Evolutionary conservation across 177 flowering plant species (phyloP).

Genomic region (Vitis hybrid): DNA sequence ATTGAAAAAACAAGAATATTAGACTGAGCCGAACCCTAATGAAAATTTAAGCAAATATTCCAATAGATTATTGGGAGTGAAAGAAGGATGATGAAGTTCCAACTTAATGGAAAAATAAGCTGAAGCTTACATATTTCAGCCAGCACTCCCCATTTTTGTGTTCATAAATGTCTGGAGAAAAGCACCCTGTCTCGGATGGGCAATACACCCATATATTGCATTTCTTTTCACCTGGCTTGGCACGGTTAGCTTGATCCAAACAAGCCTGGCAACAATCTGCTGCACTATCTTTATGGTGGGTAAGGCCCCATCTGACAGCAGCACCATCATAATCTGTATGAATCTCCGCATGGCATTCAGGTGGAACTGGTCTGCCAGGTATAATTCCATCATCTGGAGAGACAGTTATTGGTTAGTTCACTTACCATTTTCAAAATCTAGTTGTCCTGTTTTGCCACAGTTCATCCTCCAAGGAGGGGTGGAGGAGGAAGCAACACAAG

Average conservation of each 20-base stretch:
- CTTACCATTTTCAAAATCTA: background rate
- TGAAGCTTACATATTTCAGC: slow-evolving; percentile 82
- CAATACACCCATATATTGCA: slow-evolving; percentile 99
- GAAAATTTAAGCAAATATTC: background rate
- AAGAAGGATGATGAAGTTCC: background rate
- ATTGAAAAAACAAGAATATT: background rate
- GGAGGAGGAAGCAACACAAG: too few species aligned
- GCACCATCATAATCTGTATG: slow-evolving; percentile 93
- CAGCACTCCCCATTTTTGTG: slow-evolving; percentile 94
- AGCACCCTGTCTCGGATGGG: slow-evolving; percentile 83
- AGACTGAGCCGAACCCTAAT: background rate
- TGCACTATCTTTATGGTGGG: slow-evolving; percentile 92
- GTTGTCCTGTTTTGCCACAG: background rate
- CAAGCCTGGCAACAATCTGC: slow-evolving; percentile 99
- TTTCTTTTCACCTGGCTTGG: slow-evolving; percentile 70
- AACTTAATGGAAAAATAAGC: background rate
- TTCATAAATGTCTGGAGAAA: slow-evolving; percentile 92
- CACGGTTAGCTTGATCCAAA: slow-evolving; percentile 83
- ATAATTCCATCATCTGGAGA: slow-evolving; percentile 58
- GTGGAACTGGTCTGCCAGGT: slow-evolving; percentile 79
- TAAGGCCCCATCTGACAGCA: slow-evolving; percentile 97
- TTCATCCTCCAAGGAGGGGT: too few species aligned
- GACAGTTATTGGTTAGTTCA: background rate
- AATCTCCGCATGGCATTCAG: slow-evolving; percentile 77
- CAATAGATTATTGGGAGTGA: background rate